These are phyloP conservation scores for Epichloe sibirici DNA, from an alignment of 2,329 filamentous ascomycete species.

Conservation along the genomic window DNA sequence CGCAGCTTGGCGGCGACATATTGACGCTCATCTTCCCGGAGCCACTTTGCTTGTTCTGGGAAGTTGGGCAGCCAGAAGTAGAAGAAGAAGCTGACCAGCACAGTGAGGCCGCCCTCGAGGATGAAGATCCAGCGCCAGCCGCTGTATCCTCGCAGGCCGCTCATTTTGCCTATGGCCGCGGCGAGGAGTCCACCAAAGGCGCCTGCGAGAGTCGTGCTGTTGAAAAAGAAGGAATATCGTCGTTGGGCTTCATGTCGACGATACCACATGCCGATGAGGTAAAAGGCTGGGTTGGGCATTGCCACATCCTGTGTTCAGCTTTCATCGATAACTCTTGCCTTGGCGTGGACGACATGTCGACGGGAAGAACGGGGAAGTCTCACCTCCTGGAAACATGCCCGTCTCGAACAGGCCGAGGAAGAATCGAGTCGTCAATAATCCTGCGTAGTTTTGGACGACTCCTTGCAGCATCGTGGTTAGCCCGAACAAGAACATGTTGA, in stretches of 20 bases:
- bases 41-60: slow-evolving; percentile 58
- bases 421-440: slow-evolving; percentile 69
- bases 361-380: slow-evolving; percentile 3
- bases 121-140: slow-evolving; percentile 62
- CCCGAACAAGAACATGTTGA: slow-evolving; percentile 79
- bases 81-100: slow-evolving; percentile 38
- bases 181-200: slow-evolving; percentile 82
- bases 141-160: slow-evolving; percentile 38
- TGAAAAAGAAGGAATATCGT: slow-evolving; percentile 90
- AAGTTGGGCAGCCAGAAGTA: slow-evolving; percentile 57
- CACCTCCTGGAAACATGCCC: slow-evolving; percentile 50
- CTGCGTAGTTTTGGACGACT: slow-evolving; percentile 63
- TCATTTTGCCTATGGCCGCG: slow-evolving; percentile 73
- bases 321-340: too few species aligned
- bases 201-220: slow-evolving; percentile 63
- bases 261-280: slow-evolving; percentile 83
- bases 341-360: too few species aligned
- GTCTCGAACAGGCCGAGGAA: slow-evolving; percentile 70
- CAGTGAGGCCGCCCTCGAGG: slow-evolving; percentile 42
- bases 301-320: not conserved
- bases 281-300: slow-evolving; percentile 30
- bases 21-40: slow-evolving; percentile 53
- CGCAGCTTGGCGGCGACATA: slow-evolving; percentile 56
- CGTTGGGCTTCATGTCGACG: slow-evolving; percentile 77
- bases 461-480: slow-evolving; percentile 66